A percentile compares a stretch with the other conserved stretches of the same genome.
These are phyloP conservation scores for Polygonum aviculare DNA, from an alignment of 148 eudicot genomes.

Conservation along the genomic window DNA sequence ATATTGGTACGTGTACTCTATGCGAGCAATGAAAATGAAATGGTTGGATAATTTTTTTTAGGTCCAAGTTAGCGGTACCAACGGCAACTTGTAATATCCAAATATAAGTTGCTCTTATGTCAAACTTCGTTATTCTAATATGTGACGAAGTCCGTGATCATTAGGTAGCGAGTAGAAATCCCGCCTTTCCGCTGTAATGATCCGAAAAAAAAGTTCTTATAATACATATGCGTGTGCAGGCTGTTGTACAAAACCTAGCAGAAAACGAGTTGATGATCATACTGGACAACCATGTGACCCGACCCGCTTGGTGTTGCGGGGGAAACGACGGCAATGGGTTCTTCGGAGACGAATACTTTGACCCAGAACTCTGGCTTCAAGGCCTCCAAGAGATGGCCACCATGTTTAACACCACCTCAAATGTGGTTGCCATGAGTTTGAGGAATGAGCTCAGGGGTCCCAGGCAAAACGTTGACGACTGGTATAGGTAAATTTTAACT, in stretches of 20 bases:
- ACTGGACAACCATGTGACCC: conserved; percentile 76
- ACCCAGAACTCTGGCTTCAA: conserved; percentile 55
- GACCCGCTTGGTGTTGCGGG: conserved; percentile 91
- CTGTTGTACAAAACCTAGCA: conserved; percentile 55
- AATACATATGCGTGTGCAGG: conserved; percentile 31
- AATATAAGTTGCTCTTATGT: too few species aligned
- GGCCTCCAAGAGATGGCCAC: conserved; percentile 70
- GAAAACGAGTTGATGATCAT: conserved; percentile 71
- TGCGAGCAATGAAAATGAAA: too few species aligned
- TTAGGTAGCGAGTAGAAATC: too few species aligned
- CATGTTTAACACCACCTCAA: conserved; percentile 36
- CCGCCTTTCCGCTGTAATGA: too few species aligned
- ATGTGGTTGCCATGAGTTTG: conserved; percentile 86
- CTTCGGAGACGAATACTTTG: conserved; percentile 69
- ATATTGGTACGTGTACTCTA: too few species aligned
- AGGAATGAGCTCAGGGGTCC: conserved; percentile 94
- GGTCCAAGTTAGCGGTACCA: too few species aligned
- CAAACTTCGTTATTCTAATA: too few species aligned
- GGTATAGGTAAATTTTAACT: conserved; percentile 51
- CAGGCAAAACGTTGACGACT: conserved; percentile 50
- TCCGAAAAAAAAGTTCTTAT: too few species aligned
- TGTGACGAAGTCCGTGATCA: too few species aligned
- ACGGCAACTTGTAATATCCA: too few species aligned
- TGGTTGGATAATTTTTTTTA: too few species aligned
- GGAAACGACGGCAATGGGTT: conserved; percentile 69